Percentiles rank a stretch among this genome's conserved stretches.
phyloP scores from a whole-genome alignment of 352 stramenopile species.

The Pythium oligandrum region DNA sequence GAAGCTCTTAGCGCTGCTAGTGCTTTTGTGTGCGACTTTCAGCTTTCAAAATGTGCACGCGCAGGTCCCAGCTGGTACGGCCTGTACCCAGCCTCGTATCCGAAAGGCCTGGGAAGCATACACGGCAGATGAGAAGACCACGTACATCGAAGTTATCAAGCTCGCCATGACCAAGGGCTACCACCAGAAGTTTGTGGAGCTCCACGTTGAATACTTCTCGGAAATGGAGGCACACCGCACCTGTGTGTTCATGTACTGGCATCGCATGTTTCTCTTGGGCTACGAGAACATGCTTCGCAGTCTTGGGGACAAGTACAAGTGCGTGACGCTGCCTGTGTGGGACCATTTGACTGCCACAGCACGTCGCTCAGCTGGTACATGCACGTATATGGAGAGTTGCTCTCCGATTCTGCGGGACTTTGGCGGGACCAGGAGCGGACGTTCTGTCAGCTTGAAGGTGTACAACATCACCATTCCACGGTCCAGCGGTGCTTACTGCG shows the following conservation, averaged over 20 bases:
- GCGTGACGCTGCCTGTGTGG: constrained; percentile 32
- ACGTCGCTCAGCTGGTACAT: constrained; percentile 8
- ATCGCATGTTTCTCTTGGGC: constrained; percentile 25
- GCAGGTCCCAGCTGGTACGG: constrained; percentile 4
- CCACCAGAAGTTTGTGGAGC: constrained; percentile 28
- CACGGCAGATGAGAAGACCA: constrained; percentile 20
- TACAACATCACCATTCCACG: constrained; percentile 6
- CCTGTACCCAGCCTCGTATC: constrained; percentile 17
- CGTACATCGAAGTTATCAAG: constrained; percentile 22
- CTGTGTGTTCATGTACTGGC: constrained; percentile 31
- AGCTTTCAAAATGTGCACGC: no score
- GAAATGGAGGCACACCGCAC: constrained; percentile 20
- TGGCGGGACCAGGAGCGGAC: constrained; percentile 10
- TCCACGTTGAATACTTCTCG: constrained; percentile 13
- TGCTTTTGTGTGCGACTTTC: no score
- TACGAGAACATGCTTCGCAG: constrained; percentile 43
- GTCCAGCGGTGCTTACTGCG: constrained; percentile 2
- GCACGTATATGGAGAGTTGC: constrained; percentile 23
- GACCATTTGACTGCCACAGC: constrained; percentile 25
- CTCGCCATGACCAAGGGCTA: constrained; percentile 25
- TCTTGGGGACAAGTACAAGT: constrained; percentile 18
- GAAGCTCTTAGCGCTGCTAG: no score
- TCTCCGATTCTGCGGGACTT: constrained; percentile 20
- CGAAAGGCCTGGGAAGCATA: constrained; percentile 29
- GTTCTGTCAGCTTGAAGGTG: constrained; percentile 3